Evolutionary conservation across 1,284 basidiomycete genomes (phyloP).

Genomic region (Coniferiporia weirii): DNA sequence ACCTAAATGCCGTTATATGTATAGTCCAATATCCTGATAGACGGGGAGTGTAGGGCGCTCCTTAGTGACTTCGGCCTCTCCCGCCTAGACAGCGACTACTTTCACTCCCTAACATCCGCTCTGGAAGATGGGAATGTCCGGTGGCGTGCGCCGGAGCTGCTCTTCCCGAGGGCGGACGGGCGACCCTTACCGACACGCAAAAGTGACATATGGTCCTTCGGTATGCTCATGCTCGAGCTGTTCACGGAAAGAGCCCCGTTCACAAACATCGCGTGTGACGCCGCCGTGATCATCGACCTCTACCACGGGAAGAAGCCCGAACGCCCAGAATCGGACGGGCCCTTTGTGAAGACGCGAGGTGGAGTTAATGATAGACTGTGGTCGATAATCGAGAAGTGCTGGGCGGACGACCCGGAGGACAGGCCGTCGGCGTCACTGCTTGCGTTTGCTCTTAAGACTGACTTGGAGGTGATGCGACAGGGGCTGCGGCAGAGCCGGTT

Average conservation of each 20-base stretch:
- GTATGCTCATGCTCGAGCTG: conserved; percentile 11
- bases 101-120: not conserved
- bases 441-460: too few species aligned
- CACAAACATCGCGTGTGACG: not conserved
- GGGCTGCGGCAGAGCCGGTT: too few species aligned
- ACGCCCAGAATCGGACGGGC: not conserved
- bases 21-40: conserved; percentile 9
- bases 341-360: too few species aligned
- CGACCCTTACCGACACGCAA: not conserved
- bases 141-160: conserved; percentile 12
- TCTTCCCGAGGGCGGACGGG: not conserved
- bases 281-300: conserved; percentile 1
- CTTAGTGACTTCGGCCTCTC: conserved; percentile 13
- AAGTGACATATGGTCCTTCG: conserved; percentile 12
- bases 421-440: too few species aligned
- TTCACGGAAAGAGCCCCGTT: conserved; percentile 6
- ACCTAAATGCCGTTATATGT: not conserved
- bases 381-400: too few species aligned
- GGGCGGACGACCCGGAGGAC: too few species aligned
- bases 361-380: too few species aligned
- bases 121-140: conserved; percentile 7
- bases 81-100: conserved; percentile 1
- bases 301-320: conserved; percentile 1
- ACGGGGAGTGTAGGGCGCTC: not conserved
- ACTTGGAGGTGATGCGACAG: too few species aligned